phyloP scores from a whole-genome alignment of 2,329 filamentous ascomycete species.

The Diaporthe citriasiana region DNA sequence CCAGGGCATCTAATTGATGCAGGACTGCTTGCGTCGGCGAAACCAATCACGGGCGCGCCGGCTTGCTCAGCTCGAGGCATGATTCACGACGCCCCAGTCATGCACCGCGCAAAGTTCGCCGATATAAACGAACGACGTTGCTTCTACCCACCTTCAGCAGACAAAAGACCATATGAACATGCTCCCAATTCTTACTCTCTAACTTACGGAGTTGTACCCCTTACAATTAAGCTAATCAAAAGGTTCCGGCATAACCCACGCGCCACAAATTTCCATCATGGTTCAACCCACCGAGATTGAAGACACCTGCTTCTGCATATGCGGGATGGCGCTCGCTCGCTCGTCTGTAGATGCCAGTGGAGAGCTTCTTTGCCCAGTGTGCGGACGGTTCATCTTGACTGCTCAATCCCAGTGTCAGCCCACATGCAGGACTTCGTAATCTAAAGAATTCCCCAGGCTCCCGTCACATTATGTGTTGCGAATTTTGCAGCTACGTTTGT shows the following conservation, averaged over 20 bases:
- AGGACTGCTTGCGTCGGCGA: background rate
- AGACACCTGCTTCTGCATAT: slow-evolving; percentile 1
- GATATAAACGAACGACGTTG: slow-evolving; percentile 11
- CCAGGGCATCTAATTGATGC: background rate
- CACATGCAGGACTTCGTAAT: background rate
- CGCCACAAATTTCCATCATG: background rate
- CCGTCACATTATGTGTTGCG: background rate
- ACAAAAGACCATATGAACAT: background rate
- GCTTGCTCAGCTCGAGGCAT: background rate
- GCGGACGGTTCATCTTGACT: no score
- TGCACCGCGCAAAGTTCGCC: background rate
- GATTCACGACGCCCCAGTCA: background rate
- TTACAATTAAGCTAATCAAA: background rate
- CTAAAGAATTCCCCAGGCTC: background rate
- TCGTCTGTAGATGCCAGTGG: background rate
- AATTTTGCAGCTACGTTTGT: background rate
- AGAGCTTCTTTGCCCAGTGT: slow-evolving; percentile 9
- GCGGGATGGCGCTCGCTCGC: slow-evolving; percentile 1
- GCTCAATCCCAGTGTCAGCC: no score
- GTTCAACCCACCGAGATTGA: slow-evolving; percentile 5
- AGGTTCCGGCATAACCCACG: background rate
- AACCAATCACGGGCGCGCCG: slow-evolving; percentile 1
- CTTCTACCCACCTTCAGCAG: background rate
- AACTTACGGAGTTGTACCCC: background rate
- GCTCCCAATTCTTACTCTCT: background rate